Base-by-base conservation (phyloP, 148 eudicot genomes). In the Chenopodium quinoa region DNA sequence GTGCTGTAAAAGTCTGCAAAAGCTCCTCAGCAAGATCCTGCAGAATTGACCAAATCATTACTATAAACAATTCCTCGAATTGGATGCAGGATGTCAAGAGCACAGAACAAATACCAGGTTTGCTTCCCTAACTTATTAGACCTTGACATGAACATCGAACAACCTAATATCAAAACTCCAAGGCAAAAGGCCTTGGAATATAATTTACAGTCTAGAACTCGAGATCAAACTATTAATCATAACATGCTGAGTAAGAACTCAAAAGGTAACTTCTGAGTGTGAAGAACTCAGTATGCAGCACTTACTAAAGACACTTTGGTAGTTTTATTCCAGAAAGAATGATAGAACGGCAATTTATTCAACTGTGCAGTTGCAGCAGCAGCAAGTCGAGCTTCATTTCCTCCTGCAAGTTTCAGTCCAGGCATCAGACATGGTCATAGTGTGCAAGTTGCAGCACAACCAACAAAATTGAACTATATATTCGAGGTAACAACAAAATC, bases 291-390 rank as follows among this genome's bases (percentile, higher is more conserved):
- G 56, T 31, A 81, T 25, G 70, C 77, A 84, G 78, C 56, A 22
- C 58, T 75, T 93, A 93, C 97, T 93, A 94, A 83, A 81, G 98
- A 86, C 7, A 93, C 95, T 83, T 90, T 90, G 77, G 98, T 94
- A 4, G 98, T 94, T 82, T 95, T 91, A 84, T 94, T 94, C 97
- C 97, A 94, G 75, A 94, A 94, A 37, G 98, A 94, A 82, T 94
- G 98, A 76, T 94, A 94, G 84, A 94, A 94, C 10, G 98, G 98
- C 87, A 94, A 83, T 23, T 88, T 90, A 78, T 93, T 93, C 56
- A 94, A 84, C 75, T 94, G 98, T 47, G 80, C 79, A 80, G 82
- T 85, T 75, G 98, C 98, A 83, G 98, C 98, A 46, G 86, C 93
- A 83, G 93, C 86, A 80, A 94, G 97, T 80, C 93, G 94, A 50